Percentiles rank a stretch among this genome's conserved stretches.
Evolutionary conservation across 2,329 filamentous ascomycete genomes (phyloP).

Genomic region (Coniochaeta hoffmannii): DNA sequence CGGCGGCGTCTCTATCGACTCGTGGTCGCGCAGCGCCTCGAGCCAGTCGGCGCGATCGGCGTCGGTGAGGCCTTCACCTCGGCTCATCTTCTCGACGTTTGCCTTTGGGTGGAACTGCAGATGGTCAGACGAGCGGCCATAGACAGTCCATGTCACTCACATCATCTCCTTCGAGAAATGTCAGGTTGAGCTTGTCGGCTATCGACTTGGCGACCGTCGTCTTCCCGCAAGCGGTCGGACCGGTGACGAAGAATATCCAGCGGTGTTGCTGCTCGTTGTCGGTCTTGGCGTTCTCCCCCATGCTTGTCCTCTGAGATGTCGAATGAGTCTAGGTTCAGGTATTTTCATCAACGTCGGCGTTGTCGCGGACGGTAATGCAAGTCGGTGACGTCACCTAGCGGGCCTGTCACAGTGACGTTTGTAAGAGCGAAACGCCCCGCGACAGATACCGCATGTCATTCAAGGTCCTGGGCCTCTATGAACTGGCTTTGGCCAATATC

Average conservation of each 20-base stretch:
- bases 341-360: too few species aligned
- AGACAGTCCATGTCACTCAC: conserved; percentile 29
- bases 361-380: too few species aligned
- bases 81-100: conserved; percentile 67
- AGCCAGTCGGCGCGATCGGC: conserved; percentile 76
- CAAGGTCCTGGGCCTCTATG: too few species aligned
- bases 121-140: neutral
- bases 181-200: conserved; percentile 38
- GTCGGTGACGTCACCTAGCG: too few species aligned
- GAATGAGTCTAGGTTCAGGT: too few species aligned
- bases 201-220: conserved; percentile 49
- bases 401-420: too few species aligned
- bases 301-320: too few species aligned
- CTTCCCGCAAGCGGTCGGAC: conserved; percentile 55
- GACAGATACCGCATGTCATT: too few species aligned
- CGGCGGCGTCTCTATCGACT: conserved; percentile 27
- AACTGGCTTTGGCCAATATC: too few species aligned
- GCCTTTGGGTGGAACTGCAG: conserved; percentile 50
- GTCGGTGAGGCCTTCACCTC: conserved; percentile 62
- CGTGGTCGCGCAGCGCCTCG: conserved; percentile 46
- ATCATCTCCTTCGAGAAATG: conserved; percentile 55
- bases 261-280: conserved; percentile 3
- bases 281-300: neutral
- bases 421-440: too few species aligned
- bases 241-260: conserved; percentile 55